Base-by-base conservation (phyloP, 2,329 filamentous ascomycete species). In the Stemphylium beticola region DNA sequence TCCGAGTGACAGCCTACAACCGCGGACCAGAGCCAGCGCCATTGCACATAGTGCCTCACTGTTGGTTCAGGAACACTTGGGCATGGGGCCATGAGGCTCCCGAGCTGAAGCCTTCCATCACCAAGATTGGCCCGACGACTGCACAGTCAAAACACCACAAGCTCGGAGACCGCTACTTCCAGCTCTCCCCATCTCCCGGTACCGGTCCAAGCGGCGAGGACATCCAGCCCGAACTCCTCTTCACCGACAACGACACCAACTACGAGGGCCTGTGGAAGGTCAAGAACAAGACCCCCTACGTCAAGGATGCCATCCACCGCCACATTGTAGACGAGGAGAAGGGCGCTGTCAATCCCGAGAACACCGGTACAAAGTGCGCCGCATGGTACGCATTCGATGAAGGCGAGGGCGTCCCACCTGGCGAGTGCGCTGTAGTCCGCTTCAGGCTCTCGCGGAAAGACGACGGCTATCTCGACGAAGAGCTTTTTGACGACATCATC, bases 41-140 rank as follows among this genome's bases (percentile, higher is more conserved):
- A 18, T 80, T 98, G 49, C 95, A 98, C 76, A 96, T 98, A 68
- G 81, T 97, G 38, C 93, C 93, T 8, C 95, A 98, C 57, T 86
- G 96, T 47, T 97, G 93, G 92, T 98, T 97, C 81, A 87, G 93
- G 61, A 98, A 98, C 75, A 97, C 93, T 3, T 98, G 95, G 95
- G 86, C 90, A 34, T 98, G 93, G 93, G 93, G 93, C 18, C 85
- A 89, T 60, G 91, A 96, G 69, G 74, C 86, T 10, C 79, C 82
- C 26, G 85, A 89, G 45, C 87, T 88, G 74, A 96, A 96, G 77
- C 95, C 93, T 0, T 86, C 82, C n/a, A 89, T 97, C 58, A 80
- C 82, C 46, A 82, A 86, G 60, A 78, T 87, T 22, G 84, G 82
- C 20, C 85, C 89, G 24, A 87, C 88, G 42, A 83, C 88, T 49